These are phyloP conservation scores for Populus hybrid DNA, from an alignment of 441 rosid species.

Conservation along the genomic window DNA sequence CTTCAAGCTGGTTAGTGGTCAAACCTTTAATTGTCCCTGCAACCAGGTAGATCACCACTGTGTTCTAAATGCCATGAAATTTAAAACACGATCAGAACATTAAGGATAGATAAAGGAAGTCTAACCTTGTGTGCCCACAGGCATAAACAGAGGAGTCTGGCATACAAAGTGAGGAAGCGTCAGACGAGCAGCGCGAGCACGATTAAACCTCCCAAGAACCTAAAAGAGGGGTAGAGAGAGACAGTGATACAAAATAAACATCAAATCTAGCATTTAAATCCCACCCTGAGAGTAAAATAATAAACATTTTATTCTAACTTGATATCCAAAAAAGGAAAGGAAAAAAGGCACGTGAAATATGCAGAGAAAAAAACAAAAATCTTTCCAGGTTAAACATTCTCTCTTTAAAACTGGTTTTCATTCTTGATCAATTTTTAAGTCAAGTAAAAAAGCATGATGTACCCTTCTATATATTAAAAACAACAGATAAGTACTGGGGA, in stretches of 20 bases:
- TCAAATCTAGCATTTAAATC: neutral
- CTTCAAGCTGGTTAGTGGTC: slow-evolving; percentile 69
- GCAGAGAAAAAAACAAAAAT: neutral
- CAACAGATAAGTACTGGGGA: neutral
- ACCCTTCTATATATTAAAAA: neutral
- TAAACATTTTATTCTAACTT: neutral
- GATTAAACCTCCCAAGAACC: slow-evolving; percentile 73
- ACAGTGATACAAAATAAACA: neutral
- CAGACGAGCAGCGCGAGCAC: slow-evolving; percentile 72
- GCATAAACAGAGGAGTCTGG: slow-evolving; percentile 83
- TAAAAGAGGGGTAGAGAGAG: neutral
- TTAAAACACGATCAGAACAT: neutral
- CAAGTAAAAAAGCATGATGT: neutral
- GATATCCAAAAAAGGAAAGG: neutral
- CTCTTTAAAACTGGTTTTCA: neutral
- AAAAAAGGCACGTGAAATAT: neutral
- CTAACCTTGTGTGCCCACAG: slow-evolving; percentile 79
- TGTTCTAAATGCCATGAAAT: neutral
- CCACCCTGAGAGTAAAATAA: neutral
- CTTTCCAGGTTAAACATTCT: neutral
- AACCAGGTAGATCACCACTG: slow-evolving; percentile 22
- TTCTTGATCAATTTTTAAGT: neutral
- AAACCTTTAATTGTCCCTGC: slow-evolving; percentile 79
- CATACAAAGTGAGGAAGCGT: slow-evolving; percentile 66
- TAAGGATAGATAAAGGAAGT: neutral